Percentiles rank a stretch among this genome's conserved stretches.
phyloP scores from a whole-genome alignment of 2,329 filamentous ascomycete genomes.

The Daldinia sp. region DNA sequence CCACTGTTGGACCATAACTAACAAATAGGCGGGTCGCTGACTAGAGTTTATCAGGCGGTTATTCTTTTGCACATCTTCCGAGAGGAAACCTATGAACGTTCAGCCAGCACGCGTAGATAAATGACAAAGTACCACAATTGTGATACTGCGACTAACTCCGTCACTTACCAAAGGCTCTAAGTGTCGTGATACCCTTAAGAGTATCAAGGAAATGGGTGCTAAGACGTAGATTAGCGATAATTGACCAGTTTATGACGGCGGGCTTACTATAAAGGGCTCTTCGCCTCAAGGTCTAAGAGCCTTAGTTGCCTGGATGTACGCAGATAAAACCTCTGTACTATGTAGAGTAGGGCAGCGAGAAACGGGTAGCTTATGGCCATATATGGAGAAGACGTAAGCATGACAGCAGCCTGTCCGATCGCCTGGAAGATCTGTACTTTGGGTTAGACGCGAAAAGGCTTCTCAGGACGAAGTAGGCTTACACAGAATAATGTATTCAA shows the following conservation, averaged over 20 bases:
- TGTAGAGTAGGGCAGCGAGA: background rate
- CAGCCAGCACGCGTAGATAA: background rate
- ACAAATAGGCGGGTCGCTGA: background rate
- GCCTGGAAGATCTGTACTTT: background rate
- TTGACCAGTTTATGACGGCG: too few species aligned
- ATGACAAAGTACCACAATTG: too few species aligned
- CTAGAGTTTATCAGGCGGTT: background rate
- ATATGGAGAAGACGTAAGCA: background rate
- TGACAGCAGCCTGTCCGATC: background rate
- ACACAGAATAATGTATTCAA: background rate
- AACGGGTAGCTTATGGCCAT: slow-evolving; percentile 1
- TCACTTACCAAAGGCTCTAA: background rate
- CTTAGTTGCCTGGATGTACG: background rate
- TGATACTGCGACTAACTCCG: background rate
- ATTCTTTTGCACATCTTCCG: background rate
- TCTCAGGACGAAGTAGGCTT: background rate
- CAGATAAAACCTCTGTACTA: background rate
- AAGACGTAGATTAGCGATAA: background rate
- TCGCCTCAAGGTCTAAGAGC: background rate
- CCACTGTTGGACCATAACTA: slow-evolving; percentile 1
- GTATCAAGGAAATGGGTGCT: slow-evolving; percentile 1
- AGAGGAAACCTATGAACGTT: background rate
- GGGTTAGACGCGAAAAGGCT: background rate
- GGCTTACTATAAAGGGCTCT: background rate
- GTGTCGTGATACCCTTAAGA: background rate